phyloP scores from a whole-genome alignment of 2,329 filamentous ascomycete species.

The Colletotrichum echinochloae region DNA sequence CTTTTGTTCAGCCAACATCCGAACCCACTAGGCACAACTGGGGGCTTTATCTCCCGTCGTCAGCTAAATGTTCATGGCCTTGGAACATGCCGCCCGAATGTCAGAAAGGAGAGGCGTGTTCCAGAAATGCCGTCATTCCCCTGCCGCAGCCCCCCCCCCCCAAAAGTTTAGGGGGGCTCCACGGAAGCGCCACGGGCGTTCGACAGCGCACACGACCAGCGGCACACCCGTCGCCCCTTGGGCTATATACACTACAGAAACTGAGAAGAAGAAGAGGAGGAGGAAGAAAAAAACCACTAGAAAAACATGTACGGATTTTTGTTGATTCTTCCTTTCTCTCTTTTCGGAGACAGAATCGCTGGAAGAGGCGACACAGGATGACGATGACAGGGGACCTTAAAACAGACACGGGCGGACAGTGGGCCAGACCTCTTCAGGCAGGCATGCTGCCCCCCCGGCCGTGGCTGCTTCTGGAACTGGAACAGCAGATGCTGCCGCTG shows the following conservation, averaged over 20 bases:
- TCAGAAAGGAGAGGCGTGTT: not conserved
- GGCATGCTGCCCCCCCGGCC: not conserved
- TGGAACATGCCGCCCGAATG: not conserved
- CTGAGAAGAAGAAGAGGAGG: no score
- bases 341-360: not conserved
- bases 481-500: not conserved
- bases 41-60: no score
- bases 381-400: slow-evolving; percentile 11
- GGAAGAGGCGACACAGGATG: not conserved
- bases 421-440: not conserved
- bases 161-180: not conserved
- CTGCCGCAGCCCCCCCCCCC: not conserved
- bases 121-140: slow-evolving; percentile 21
- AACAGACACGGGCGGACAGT: not conserved
- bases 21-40: no score
- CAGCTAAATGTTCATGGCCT: not conserved
- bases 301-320: no score
- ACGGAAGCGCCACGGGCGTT: slow-evolving; percentile 21
- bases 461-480: not conserved
- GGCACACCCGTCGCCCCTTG: not conserved
- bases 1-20: not conserved
- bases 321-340: no score
- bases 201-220: slow-evolving; percentile 1
- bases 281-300: no score
- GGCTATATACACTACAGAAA: not conserved